Evolutionary conservation across 192 early-diverging fungal genomes (phyloP), one percentile per base, ranked within the genome.

Genomic region (Coemansia sp.): DNA sequence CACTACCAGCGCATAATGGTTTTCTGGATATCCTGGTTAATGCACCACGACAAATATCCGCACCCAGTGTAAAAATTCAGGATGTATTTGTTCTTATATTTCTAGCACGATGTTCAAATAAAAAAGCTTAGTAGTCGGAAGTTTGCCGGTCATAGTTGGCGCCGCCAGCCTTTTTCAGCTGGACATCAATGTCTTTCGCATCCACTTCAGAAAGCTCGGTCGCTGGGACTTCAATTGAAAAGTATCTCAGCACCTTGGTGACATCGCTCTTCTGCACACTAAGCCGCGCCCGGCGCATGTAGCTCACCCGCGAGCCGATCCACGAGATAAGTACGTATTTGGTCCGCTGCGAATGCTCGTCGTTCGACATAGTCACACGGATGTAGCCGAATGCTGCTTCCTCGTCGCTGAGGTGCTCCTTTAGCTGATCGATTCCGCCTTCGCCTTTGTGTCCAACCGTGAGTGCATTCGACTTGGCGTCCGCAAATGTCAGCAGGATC

Each of bases 301-400:
- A 80, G 60, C 85, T 85, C 6, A 91, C 85, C 12, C 73, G 30
- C 11, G 78, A 64, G 27, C 90, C 90, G 59, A 88, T 89, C 90
- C 86, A 90, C 23, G 75, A 73, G 0, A 89, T 59, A 0, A 89
- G 55, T 16, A 89, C 74, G 63, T 86, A 89, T 71, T 88, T 87
- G 60, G 76, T 66, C 29, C 88, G 73, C 30, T 82, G 82, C 8
- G 86, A 86, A 53, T 81, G 80, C 42, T 71, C 68, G 69, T 82
- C 81, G 62, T 81, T 81, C 21, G 68, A 64, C 62, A 73, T 65
- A 11, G 52, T 18, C 24, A 70, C 56, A 40, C 91, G 81, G 43
- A 94, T 70, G 58, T 89, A 94, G 8, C 91, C 92, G 68, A 89
- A 94, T 5, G 84, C 88, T n/a, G 89, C 88, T 27, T 84, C 71